A percentile compares a stretch with the other conserved stretches of the same genome.
phyloP scores from a whole-genome alignment of 2,329 filamentous ascomycete species.

The Bisporella sp. region DNA sequence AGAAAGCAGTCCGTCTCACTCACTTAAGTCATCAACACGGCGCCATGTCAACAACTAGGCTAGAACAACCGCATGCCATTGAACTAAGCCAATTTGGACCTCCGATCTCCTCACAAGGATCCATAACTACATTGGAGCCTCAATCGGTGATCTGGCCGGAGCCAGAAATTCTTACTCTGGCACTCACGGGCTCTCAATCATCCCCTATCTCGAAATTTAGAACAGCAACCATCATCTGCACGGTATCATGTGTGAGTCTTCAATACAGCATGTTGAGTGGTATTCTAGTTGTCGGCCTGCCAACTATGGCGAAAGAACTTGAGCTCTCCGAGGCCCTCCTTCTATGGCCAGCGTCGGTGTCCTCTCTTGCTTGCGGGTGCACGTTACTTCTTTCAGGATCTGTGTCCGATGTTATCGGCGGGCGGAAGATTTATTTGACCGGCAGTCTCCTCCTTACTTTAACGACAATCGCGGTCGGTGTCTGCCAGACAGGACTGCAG shows the following conservation, averaged over 20 bases:
- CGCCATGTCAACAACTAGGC: too few species aligned
- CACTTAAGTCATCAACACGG: too few species aligned
- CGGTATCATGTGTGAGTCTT: slow-evolving; percentile 21
- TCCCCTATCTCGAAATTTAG: slow-evolving; percentile 10
- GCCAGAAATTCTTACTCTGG: neutral
- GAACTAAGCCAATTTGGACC: too few species aligned
- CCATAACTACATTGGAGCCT: too few species aligned
- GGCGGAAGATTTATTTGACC: slow-evolving; percentile 36
- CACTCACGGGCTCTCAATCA: slow-evolving; percentile 1
- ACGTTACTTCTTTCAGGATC: slow-evolving; percentile 41
- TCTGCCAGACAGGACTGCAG: slow-evolving; percentile 32
- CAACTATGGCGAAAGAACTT: slow-evolving; percentile 33
- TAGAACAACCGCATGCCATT: too few species aligned
- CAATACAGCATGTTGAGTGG: slow-evolving; percentile 24
- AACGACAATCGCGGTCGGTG: slow-evolving; percentile 38
- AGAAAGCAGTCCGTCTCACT: too few species aligned
- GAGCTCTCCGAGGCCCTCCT: slow-evolving; percentile 15
- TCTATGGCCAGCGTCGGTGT: slow-evolving; percentile 27
- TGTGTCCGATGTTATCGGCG: slow-evolving; percentile 42
- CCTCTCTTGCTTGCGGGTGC: slow-evolving; percentile 35
- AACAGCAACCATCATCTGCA: slow-evolving; percentile 11
- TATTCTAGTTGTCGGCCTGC: slow-evolving; percentile 34
- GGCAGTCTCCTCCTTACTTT: slow-evolving; percentile 36
- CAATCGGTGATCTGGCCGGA: too few species aligned
- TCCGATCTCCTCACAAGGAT: too few species aligned